phyloP scores from a whole-genome alignment of 2,329 filamentous ascomycete genomes.

The Coniochaeta prunicola region DNA sequence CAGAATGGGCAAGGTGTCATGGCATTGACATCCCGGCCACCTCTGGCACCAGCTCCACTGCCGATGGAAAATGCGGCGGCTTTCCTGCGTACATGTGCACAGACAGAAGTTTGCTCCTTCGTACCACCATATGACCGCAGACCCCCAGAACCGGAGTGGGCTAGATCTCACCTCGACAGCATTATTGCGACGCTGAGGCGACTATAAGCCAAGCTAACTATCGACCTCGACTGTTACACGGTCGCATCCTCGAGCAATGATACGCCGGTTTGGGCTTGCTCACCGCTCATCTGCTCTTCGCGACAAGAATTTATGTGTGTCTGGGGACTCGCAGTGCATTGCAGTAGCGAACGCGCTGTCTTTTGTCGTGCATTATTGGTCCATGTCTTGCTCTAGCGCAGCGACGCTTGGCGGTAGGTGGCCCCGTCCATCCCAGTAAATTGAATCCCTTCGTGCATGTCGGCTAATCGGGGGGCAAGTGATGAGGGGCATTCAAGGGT shows the following conservation, averaged over 20 bases:
- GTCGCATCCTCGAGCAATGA: not conserved
- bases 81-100: not conserved
- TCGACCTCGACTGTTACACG: not conserved
- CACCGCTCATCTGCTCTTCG: not conserved
- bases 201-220: not conserved
- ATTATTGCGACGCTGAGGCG: not conserved
- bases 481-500: not conserved
- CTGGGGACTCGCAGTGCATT: not conserved
- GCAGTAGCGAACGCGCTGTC: not conserved
- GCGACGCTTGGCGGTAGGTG: not conserved
- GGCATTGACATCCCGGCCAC: not conserved
- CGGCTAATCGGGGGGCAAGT: slow-evolving; percentile 10
- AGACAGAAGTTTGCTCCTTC: too few species aligned
- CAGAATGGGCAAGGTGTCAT: not conserved
- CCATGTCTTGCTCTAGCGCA: slow-evolving; percentile 7
- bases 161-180: not conserved
- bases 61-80: not conserved
- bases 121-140: too few species aligned
- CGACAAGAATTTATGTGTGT: not conserved
- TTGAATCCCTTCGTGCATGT: slow-evolving; percentile 15
- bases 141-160: not conserved
- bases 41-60: not conserved
- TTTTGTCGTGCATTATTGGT: not conserved
- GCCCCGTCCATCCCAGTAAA: slow-evolving; percentile 6
- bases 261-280: not conserved